Base-by-base conservation (phyloP, 106 monocot genomes). In the Dendrobium nobile region DNA sequence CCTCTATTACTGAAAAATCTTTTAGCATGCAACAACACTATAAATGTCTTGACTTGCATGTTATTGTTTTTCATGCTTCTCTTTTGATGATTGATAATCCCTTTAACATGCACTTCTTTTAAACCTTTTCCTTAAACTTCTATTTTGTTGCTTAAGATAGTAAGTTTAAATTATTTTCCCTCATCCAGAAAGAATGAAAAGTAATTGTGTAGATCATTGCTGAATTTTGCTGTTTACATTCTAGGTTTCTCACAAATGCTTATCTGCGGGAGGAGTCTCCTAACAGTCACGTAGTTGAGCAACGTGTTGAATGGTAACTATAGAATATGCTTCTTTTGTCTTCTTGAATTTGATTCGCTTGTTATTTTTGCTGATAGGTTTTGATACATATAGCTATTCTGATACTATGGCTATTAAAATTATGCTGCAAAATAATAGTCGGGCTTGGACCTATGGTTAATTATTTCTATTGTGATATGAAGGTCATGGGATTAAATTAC, bases 281-380 rank as follows among this genome's bases (percentile, higher is more conserved):
- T 56, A 93, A 85, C 73, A 93, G 91, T 75, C 88, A 99, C 87
- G 99, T 91, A 22, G 95, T 99, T 74, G 99, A 99, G 84, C 99
- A 99, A 84, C 95, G 85, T 84, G 99, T 99, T 84, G 99, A 99
- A 84, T 99, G 99, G 99, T 99, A 95, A 24, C 77, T 75, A 37
- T 70, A 70, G 27, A 31, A 70, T 70, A 70, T 70, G 13, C 4
- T n/a, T n/a, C 61, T 22, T 27, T 64, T 64, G 64, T 26, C 24
- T 64, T 6, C 24, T 64, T 64, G 64, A 64, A 26, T 64, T 64
- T 5, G 7, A 26, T 5, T 64, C 51, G 15, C 47, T 47, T 47
- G 47, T 45, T 45, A 58, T 20, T 58, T 16, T 16, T 58, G 58
- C 58, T 58, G 58, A 20, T 18, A 58, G 54, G 16, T 54, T 54